Conservation (phyloP, 768 basidiomycete species). For the Naganishia vaughanmartiniae region DNA sequence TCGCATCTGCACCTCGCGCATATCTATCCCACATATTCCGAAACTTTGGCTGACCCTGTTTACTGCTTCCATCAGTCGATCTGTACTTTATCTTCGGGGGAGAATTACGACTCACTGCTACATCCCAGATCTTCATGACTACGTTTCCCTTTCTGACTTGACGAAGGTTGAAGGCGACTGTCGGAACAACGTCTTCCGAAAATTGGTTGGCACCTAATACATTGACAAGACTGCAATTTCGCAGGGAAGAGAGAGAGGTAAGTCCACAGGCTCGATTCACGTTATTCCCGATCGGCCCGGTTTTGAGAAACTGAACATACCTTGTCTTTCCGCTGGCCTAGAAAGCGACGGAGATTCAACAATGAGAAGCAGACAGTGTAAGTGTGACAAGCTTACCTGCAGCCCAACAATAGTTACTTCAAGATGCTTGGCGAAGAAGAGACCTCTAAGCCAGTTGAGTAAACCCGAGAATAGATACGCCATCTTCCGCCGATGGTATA, state of each 20-base stretch:
- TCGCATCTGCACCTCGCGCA: conserved; percentile 86
- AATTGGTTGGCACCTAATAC: conserved; percentile 78
- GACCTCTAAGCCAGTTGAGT: conserved; percentile 62
- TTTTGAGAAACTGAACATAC: conserved; percentile 41
- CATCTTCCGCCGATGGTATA: conserved; percentile 45
- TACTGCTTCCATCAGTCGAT: background rate
- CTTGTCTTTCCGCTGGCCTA: conserved; percentile 94
- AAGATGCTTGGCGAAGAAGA: conserved; percentile 83
- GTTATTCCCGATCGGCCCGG: background rate
- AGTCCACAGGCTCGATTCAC: background rate
- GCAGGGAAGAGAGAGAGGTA: background rate
- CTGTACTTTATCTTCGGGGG: background rate
- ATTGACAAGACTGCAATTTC: conserved; percentile 62
- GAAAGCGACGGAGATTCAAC: background rate
- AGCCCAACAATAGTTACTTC: conserved; percentile 90
- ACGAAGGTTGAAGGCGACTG: conserved; percentile 86
- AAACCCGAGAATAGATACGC: conserved; percentile 58
- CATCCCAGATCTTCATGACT: conserved; percentile 91
- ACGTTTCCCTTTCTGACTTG: conserved; percentile 86
- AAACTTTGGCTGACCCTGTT: conserved; percentile 80
- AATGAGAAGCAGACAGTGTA: background rate
- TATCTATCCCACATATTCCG: conserved; percentile 95
- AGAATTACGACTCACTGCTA: conserved; percentile 62
- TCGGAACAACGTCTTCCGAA: conserved; percentile 95
- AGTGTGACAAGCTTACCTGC: conserved; percentile 60